Evolutionary conservation across 192 early-diverging fungal species (phyloP), one percentile per base, ranked within the genome.

Genomic region (Kappamyces sp.): DNA sequence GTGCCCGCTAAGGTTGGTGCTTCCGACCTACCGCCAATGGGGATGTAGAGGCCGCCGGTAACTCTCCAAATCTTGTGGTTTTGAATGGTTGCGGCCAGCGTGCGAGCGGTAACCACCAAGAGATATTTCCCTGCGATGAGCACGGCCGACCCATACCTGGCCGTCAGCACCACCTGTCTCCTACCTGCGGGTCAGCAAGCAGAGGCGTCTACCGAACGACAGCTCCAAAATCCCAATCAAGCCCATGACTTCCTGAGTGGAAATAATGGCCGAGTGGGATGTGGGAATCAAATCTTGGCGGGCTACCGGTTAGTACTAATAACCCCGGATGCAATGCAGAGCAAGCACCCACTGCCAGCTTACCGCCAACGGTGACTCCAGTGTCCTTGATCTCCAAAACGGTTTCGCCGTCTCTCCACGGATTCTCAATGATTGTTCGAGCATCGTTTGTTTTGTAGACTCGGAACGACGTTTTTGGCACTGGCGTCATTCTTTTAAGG

Each of bases 51-150:
- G 39, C 54, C 70, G 5, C 52, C 51, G 9, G 69, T 71, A 15
- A 81, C 68, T 11, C 62, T 48, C 79, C 79, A 81, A n/a, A 77
- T 58, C 53, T 81, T 81, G 62, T 77, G 75, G 3, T 69, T 15
- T 54, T 81, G 79, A 32, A 81, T 45, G 12, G 79, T 76, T 7
- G 64, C 74, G 4, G 73, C 73, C 5, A 81, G 65, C 11, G 51
- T 59, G 22, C 73, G 63, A 4, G 66, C 54, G 4, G 75, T 78
- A 31, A 63, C 72, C 22, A 75, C 66, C 45, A 81, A 61, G 1
- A 81, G 55, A 53, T 75, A 75, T 46, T 66, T 68, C 12, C 59
- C 76, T 78, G 54, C 5, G 12, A 43, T 1, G 4, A 22, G 41
- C 8, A 49, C 3, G 5, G 12, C 30, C 1, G 31, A n/a, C 30